A percentile compares a stretch with the other conserved stretches of the same genome.
phyloP scores from a whole-genome alignment of 73 alveolate genomes.

The Paraurostyla sp. region DNA sequence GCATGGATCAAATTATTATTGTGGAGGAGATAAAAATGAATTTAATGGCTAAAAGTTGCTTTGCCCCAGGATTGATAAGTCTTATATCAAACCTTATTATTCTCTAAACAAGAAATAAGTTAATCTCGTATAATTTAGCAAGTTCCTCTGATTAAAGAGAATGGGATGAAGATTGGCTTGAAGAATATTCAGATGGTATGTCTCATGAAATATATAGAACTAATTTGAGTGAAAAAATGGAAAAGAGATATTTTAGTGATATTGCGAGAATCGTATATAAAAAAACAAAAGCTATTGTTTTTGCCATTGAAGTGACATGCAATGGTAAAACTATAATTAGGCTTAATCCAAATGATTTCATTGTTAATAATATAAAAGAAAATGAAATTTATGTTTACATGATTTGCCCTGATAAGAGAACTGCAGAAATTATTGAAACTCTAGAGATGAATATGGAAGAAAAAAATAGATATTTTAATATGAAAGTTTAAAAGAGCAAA shows the following conservation, averaged over 20 bases:
- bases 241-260: constrained; percentile 74
- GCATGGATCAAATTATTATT: constrained; percentile 86
- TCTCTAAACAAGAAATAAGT: constrained; percentile 56
- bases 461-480: constrained; percentile 51
- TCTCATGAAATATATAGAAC: constrained; percentile 90
- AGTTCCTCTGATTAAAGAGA: constrained; percentile 58
- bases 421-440: constrained; percentile 73
- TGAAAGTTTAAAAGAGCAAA: constrained; percentile 24
- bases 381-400: constrained; percentile 69
- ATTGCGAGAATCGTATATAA: constrained; percentile 80
- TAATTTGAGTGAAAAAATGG: constrained; percentile 70
- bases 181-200: constrained; percentile 88
- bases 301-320: constrained; percentile 89
- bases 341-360: constrained; percentile 84
- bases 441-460: constrained; percentile 75
- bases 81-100: constrained; percentile 81
- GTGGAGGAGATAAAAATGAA: constrained; percentile 93
- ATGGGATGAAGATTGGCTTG: constrained; percentile 86
- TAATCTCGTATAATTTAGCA: no score
- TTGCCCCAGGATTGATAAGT: constrained; percentile 90
- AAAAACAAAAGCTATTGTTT: constrained; percentile 83
- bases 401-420: constrained; percentile 74
- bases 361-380: constrained; percentile 63
- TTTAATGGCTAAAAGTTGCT: constrained; percentile 88
- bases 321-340: constrained; percentile 85